Conservation (phyloP, 225 moss, liverwort and hornwort genomes). For the Pseudisothecium myosuroides region DNA sequence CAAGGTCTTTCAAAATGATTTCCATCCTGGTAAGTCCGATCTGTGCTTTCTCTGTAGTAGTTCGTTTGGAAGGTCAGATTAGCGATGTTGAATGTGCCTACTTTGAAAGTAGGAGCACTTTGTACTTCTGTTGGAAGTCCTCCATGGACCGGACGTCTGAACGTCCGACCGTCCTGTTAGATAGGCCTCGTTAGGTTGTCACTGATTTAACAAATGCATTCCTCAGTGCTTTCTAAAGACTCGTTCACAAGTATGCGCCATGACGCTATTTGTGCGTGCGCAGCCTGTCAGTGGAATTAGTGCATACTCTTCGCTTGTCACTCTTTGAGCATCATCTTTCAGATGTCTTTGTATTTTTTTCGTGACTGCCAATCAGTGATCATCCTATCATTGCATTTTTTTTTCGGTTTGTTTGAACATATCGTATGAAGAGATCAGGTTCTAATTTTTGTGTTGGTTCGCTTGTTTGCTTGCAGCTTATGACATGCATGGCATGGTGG, state of each 20-base stretch:
- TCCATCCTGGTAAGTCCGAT: constrained; percentile 80
- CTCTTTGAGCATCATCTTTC: background rate
- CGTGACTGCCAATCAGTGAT: background rate
- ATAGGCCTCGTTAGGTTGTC: background rate
- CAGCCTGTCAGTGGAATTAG: background rate
- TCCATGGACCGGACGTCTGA: background rate
- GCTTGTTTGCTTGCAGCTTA: constrained; percentile 59
- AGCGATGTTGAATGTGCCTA: background rate
- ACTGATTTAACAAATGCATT: background rate
- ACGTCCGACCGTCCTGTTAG: background rate
- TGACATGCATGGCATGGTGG: constrained; percentile 91
- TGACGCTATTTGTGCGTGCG: background rate
- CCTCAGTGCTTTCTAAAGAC: background rate
- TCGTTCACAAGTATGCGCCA: background rate
- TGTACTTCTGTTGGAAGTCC: background rate
- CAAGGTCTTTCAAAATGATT: constrained; percentile 98
- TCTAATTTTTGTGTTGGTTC: background rate
- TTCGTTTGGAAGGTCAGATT: background rate
- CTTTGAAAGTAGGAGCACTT: background rate
- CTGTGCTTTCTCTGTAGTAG: background rate
- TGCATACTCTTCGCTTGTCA: background rate
- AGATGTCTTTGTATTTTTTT: background rate
- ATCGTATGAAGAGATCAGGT: background rate
- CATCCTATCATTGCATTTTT: background rate
- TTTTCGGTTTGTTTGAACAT: background rate